phyloP scores from a whole-genome alignment of 768 basidiomycete species.

The Termitomyces sp. region DNA sequence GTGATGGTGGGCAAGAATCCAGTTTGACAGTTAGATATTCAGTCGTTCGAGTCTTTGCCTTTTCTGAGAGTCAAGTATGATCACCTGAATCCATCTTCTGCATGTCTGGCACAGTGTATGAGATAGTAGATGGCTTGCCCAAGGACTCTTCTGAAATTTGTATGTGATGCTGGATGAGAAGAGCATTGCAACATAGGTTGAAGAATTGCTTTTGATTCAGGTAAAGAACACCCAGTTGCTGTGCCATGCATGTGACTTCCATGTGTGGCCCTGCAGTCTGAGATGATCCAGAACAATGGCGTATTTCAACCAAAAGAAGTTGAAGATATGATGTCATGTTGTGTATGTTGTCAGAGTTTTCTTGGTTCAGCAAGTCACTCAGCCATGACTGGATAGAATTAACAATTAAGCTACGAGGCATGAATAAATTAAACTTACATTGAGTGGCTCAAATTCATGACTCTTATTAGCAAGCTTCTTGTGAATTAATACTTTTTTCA shows the following conservation, averaged over 20 bases:
- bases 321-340: neutral
- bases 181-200: too few relatives aligned
- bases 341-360: neutral
- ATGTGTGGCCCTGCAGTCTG: neutral
- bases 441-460: constrained; percentile 5
- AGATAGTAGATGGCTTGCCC: too few relatives aligned
- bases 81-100: too few relatives aligned
- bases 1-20: too few relatives aligned
- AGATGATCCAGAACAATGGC: neutral
- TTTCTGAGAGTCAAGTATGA: too few relatives aligned
- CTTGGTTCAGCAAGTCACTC: constrained; percentile 6
- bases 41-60: too few relatives aligned
- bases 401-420: neutral
- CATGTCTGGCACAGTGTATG: too few relatives aligned
- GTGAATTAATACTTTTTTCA: neutral
- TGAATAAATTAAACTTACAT: neutral
- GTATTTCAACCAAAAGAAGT: neutral
- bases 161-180: too few relatives aligned
- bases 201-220: neutral
- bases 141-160: too few relatives aligned
- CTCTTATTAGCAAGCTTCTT: neutral
- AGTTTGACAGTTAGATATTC: too few relatives aligned
- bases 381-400: constrained; percentile 5
- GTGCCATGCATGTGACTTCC: neutral
- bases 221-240: neutral